A percentile compares a stretch with the other conserved stretches of the same genome.
phyloP scores from a whole-genome alignment of 1,284 basidiomycete genomes.

The Rhodotorula sp. region DNA sequence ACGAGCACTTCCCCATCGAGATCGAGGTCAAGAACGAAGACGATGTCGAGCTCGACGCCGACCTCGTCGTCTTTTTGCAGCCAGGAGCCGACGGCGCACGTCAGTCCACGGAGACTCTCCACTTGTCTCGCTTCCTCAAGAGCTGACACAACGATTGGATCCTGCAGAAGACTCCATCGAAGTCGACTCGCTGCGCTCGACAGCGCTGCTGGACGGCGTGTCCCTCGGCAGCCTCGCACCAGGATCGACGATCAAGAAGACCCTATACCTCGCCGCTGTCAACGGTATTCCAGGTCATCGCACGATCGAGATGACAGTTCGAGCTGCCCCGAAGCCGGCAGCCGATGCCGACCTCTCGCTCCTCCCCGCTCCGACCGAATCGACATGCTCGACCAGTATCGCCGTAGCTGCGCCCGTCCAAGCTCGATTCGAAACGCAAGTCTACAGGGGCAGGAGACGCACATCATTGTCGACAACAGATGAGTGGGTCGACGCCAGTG shows the following conservation, averaged over 20 bases:
- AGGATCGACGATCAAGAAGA: constrained; percentile 59
- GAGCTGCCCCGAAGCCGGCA: constrained; percentile 51
- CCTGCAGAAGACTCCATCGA: constrained; percentile 19
- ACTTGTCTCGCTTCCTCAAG: background rate
- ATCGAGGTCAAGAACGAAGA: constrained; percentile 69
- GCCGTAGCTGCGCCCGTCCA: constrained; percentile 60
- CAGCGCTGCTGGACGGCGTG: constrained; percentile 69
- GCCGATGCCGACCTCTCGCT: constrained; percentile 1
- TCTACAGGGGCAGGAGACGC: constrained; percentile 53
- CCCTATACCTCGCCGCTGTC: constrained; percentile 59
- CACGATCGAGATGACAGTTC: constrained; percentile 70
- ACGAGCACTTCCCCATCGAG: constrained; percentile 69
- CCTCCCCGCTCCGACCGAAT: constrained; percentile 52
- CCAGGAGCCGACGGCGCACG: constrained; percentile 74
- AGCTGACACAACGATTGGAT: background rate
- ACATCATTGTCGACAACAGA: constrained; percentile 62
- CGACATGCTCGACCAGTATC: constrained; percentile 62
- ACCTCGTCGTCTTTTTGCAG: constrained; percentile 70
- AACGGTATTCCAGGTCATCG: constrained; percentile 62
- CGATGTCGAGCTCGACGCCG: constrained; percentile 62
- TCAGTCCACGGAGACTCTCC: constrained; percentile 50
- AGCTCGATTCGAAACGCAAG: constrained; percentile 56
- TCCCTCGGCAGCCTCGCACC: constrained; percentile 62
- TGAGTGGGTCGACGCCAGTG: constrained; percentile 56
- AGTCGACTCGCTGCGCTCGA: constrained; percentile 54